These are phyloP conservation scores for Massariosphaeria phaeospora DNA, from an alignment of 495 filamentous ascomycete species.

Conservation along the genomic window DNA sequence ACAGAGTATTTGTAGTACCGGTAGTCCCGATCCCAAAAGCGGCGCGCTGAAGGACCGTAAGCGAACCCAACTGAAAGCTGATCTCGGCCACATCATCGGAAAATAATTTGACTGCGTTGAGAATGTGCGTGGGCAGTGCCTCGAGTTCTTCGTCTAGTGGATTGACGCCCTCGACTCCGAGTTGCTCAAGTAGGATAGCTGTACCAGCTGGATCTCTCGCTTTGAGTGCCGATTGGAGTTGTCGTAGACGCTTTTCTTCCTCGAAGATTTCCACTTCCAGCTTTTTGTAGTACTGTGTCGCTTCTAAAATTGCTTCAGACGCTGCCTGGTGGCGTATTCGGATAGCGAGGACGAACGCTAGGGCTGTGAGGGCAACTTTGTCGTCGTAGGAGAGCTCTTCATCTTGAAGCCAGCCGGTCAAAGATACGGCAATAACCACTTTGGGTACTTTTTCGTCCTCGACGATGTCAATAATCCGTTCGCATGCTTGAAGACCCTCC, in stretches of 20 bases:
- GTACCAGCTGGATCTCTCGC: conserved; percentile 22
- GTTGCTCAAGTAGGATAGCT: conserved; percentile 10
- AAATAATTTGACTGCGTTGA: conserved; percentile 24
- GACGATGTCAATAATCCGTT: conserved; percentile 5
- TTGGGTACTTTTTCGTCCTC: background rate
- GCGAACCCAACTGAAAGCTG: conserved; percentile 22
- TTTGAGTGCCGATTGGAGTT: conserved; percentile 15
- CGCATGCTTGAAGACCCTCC: conserved; percentile 13
- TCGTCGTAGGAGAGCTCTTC: conserved; percentile 5
- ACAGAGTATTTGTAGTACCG: conserved; percentile 15
- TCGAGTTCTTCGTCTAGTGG: conserved; percentile 30
- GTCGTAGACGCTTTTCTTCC: conserved; percentile 17
- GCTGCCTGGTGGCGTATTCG: conserved; percentile 6
- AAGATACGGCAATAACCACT: background rate
- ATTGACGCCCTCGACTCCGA: conserved; percentile 20
- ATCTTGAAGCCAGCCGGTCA: conserved; percentile 20
- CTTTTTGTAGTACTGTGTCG: conserved; percentile 12
- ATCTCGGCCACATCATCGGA: conserved; percentile 28
- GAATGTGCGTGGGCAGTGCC: conserved; percentile 11
- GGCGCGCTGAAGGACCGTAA: conserved; percentile 17
- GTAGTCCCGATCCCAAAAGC: conserved; percentile 18
- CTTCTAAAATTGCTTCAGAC: conserved; percentile 11
- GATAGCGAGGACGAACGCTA: conserved; percentile 11
- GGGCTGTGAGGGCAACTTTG: conserved; percentile 7
- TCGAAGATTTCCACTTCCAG: conserved; percentile 9